Evolutionary conservation across 106 monocot genomes (phyloP).

Genomic region (Acanthochlamys bracteata): DNA sequence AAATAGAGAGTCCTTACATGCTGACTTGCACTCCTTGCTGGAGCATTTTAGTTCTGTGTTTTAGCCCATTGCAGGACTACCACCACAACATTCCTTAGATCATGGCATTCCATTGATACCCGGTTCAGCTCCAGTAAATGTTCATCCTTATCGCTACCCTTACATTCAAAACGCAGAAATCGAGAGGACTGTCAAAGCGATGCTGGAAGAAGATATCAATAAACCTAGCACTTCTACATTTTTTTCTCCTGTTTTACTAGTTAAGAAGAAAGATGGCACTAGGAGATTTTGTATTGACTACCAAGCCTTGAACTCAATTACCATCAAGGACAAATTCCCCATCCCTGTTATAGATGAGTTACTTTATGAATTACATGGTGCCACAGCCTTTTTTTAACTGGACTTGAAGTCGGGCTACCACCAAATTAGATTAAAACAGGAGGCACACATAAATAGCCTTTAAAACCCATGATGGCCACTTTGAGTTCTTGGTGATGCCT

Average conservation of each 20-base stretch:
- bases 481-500: conserved; percentile 4
- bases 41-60: no score
- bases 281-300: conserved; percentile 3
- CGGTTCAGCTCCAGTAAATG: neutral
- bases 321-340: conserved; percentile 6
- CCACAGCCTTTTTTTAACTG: neutral
- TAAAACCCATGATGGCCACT: neutral
- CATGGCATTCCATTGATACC: neutral
- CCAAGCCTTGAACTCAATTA: neutral
- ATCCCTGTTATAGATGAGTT: conserved; percentile 13
- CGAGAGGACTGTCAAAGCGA: neutral
- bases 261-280: conserved; percentile 6
- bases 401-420: conserved; percentile 10
- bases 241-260: neutral
- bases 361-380: conserved; percentile 3
- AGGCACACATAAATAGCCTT: conserved; percentile 3
- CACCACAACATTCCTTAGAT: neutral
- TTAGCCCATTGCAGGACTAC: no score
- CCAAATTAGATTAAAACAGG: neutral
- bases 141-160: neutral
- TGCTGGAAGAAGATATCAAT: neutral
- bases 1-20: no score
- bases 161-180: neutral
- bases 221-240: neutral
- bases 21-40: no score